Percentiles rank a stretch among this genome's conserved stretches.
These are phyloP conservation scores for Penicillium sp. DNA, from an alignment of 2,329 filamentous ascomycete genomes.

Conservation along the genomic window DNA sequence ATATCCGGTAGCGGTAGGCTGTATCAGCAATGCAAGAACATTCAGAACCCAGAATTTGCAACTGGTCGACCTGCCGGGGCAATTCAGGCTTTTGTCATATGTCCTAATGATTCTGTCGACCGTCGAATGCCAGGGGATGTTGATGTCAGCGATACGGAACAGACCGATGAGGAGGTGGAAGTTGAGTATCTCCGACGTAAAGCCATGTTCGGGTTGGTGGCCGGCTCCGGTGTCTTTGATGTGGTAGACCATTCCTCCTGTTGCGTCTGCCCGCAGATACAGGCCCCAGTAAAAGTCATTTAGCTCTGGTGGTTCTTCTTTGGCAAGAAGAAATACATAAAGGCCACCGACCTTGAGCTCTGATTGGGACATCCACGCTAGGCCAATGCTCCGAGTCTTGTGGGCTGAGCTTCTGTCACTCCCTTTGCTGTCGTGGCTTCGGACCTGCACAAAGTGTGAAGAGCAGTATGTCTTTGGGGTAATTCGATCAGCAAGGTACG, in stretches of 20 bases:
- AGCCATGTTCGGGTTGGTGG: slow-evolving; percentile 23
- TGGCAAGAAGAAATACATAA: slow-evolving; percentile 29
- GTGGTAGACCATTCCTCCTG: slow-evolving; percentile 25
- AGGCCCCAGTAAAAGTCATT: slow-evolving; percentile 36
- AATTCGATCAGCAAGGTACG: not conserved
- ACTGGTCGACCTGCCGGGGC: slow-evolving; percentile 17
- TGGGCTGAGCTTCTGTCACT: not conserved
- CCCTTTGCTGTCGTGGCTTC: not conserved
- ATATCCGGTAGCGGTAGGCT: slow-evolving; percentile 1
- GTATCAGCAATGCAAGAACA: slow-evolving; percentile 17
- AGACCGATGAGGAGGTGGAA: slow-evolving; percentile 26
- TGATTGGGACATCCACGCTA: not conserved
- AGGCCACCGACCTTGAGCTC: slow-evolving; percentile 14
- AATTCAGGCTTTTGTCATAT: slow-evolving; percentile 22
- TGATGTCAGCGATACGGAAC: slow-evolving; percentile 23
- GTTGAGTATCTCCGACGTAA: slow-evolving; percentile 18
- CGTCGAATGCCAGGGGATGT: not conserved
- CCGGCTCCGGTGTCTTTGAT: slow-evolving; percentile 19
- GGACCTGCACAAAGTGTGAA: not conserved
- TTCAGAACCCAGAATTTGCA: slow-evolving; percentile 21
- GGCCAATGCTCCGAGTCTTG: not conserved
- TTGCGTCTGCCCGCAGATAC: slow-evolving; percentile 24
- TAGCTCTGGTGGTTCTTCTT: slow-evolving; percentile 23
- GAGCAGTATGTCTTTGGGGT: not conserved
- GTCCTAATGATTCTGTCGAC: slow-evolving; percentile 22